phyloP scores from a whole-genome alignment of 345 rosid genomes.

The Syzygium aqueum region DNA sequence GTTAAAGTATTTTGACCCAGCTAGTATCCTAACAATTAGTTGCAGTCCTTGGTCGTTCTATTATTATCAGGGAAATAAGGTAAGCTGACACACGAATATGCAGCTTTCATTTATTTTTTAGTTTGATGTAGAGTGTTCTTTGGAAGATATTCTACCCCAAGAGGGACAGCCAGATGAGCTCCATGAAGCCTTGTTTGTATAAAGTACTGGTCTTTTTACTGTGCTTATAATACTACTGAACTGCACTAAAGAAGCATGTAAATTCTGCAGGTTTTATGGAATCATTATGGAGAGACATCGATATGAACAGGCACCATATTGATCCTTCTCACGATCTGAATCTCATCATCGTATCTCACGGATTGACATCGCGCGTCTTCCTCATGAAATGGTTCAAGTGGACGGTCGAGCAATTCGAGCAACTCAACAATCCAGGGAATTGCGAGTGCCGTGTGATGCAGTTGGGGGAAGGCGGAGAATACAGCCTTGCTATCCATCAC shows the following conservation, averaged over 20 bases:
- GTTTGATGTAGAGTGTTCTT: background rate
- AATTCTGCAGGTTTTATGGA: slow-evolving; percentile 69
- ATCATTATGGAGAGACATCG: slow-evolving; percentile 97
- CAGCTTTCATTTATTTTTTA: background rate
- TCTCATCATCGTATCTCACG: slow-evolving; percentile 77
- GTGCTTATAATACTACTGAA: background rate
- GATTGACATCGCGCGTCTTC: slow-evolving; percentile 75
- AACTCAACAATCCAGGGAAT: slow-evolving; percentile 59
- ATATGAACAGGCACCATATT: slow-evolving; percentile 59
- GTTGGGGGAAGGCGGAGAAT: slow-evolving; percentile 70
- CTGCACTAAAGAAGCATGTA: background rate
- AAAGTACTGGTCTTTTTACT: background rate
- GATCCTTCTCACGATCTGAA: slow-evolving; percentile 61
- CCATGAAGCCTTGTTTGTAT: background rate
- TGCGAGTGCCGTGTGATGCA: slow-evolving; percentile 79
- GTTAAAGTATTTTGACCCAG: background rate
- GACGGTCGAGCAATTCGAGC: slow-evolving; percentile 86
- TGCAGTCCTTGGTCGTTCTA: background rate
- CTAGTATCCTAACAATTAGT: background rate
- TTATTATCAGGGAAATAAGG: background rate
- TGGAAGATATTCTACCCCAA: background rate
- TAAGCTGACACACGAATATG: background rate
- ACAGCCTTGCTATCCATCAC: slow-evolving; percentile 83
- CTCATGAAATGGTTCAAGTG: slow-evolving; percentile 99
- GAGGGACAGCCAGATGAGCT: background rate